Evolutionary conservation across 768 basidiomycete genomes (phyloP), one percentile per base, ranked within the genome.

Genomic region (Suillus sp.): DNA sequence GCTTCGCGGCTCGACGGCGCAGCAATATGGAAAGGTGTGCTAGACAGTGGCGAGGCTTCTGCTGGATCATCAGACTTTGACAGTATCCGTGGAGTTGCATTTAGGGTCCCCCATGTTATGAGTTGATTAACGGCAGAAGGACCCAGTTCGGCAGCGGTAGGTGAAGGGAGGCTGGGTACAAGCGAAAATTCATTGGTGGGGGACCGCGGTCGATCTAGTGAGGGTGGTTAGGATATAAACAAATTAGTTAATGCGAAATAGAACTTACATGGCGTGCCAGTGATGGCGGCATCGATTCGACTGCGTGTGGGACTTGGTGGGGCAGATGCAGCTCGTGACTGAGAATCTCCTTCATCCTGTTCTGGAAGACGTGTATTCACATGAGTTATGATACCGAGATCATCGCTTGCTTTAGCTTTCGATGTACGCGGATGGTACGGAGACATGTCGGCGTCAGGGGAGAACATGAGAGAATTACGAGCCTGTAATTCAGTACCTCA

Each of bases 51-150:
- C 66, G 67, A 70, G 77, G 68, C 71, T 61, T 83, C 82, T 2
- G 77, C 73, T 4, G 82, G 78, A 67, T 90, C 84, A 40, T 87
- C 83, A 11, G 82, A 77, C 68, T 84, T 80, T 13, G 87, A 86
- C 66, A 99, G 84, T 5, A 97, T 83, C 60, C 96, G 89, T 3
- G 97, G 97, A 10, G 97, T 99, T 18, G 92, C 90, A 66, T 89
- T 87, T 27, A 99, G 81, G 14, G 94, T 95, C 2, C 97, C 97
- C 95, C 94, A 96, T 14, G 97, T 99, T 91, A 99, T 95, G 18
- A 99, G 84, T 68, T 98, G 90, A 70, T 95, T 94, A 59, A 99
- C 83, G 1, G 93, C 91, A 5, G 82, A 79, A 2, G 95, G 86
- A 0, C 92, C 93, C 53, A 98, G 84, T 69, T 92, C 82, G 6